These are phyloP conservation scores for Aegilops longissima DNA, from an alignment of 176 grass and related monocot species.

Conservation along the genomic window DNA sequence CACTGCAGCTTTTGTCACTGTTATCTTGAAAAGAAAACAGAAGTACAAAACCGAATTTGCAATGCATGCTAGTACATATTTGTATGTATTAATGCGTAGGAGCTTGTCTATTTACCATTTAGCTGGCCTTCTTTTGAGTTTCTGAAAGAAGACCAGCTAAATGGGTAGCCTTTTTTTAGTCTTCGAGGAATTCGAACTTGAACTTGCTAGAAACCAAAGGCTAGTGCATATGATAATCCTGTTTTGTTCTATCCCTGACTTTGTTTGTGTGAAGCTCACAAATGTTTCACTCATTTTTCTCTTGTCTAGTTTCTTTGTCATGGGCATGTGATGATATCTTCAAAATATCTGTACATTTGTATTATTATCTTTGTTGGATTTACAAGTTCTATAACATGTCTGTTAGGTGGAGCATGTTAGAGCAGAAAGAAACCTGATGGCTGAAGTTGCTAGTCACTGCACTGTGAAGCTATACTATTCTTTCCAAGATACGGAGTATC, in stretches of 20 bases:
- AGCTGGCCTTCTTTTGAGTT: not conserved
- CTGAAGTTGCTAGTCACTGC: slow-evolving; percentile 94
- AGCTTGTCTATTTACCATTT: not conserved
- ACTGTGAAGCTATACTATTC: slow-evolving; percentile 98
- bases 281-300: slow-evolving; percentile 16
- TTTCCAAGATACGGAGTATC: slow-evolving; percentile 88
- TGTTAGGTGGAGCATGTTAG: slow-evolving; percentile 97
- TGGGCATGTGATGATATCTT: slow-evolving; percentile 4
- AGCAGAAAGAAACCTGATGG: slow-evolving; percentile 97
- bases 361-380: not conserved
- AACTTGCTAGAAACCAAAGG: slow-evolving; percentile 12
- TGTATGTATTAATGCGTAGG: slow-evolving; percentile 3
- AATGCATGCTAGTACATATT: not conserved
- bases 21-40: not conserved
- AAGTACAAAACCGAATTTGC: not conserved
- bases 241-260: slow-evolving; percentile 14
- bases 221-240: slow-evolving; percentile 4
- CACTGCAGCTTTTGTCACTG: not conserved
- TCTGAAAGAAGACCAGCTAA: not conserved
- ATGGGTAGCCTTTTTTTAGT: not conserved
- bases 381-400: slow-evolving; percentile 20
- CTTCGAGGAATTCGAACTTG: not conserved
- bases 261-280: slow-evolving; percentile 6
- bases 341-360: not conserved
- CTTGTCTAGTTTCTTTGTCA: slow-evolving; percentile 17